These are phyloP conservation scores for Tuber brumale DNA, from an alignment of 495 filamentous ascomycete species.

Conservation along the genomic window DNA sequence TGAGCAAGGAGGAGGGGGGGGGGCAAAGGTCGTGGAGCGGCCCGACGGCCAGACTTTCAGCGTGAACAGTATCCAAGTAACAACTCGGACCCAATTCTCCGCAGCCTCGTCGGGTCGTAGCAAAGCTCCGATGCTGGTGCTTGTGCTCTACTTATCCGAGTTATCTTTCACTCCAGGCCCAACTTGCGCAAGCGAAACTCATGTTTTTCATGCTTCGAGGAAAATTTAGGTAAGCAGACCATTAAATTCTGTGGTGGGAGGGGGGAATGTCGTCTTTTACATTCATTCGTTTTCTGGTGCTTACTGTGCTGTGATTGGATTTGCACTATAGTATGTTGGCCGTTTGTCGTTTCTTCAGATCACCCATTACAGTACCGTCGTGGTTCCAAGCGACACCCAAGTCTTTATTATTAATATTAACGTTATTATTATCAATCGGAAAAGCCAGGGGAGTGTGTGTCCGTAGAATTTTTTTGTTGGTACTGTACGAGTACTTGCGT, in stretches of 20 bases:
- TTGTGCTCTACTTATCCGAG: background rate
- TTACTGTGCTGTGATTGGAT: background rate
- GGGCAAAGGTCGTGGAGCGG: background rate
- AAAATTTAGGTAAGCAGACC: background rate
- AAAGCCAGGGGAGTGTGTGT: background rate
- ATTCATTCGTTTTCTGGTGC: background rate
- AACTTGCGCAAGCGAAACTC: background rate
- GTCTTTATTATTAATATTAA: background rate
- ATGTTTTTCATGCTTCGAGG: background rate
- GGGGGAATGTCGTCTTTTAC: background rate
- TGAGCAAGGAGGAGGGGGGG: background rate
- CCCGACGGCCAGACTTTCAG: background rate
- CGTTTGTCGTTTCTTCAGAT: background rate
- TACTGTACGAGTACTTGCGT: background rate
- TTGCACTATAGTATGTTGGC: background rate
- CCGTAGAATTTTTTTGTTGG: background rate
- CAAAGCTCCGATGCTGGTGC: background rate
- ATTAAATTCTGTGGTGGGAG: background rate
- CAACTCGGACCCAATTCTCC: background rate
- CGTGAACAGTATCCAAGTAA: background rate
- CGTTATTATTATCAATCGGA: background rate
- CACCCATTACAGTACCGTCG: background rate
- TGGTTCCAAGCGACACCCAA: background rate
- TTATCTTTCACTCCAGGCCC: background rate
- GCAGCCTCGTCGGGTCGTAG: background rate